Evolutionary conservation across 805 yeast genomes (phyloP).

Genomic region (Pichia nanzhaoensis): DNA sequence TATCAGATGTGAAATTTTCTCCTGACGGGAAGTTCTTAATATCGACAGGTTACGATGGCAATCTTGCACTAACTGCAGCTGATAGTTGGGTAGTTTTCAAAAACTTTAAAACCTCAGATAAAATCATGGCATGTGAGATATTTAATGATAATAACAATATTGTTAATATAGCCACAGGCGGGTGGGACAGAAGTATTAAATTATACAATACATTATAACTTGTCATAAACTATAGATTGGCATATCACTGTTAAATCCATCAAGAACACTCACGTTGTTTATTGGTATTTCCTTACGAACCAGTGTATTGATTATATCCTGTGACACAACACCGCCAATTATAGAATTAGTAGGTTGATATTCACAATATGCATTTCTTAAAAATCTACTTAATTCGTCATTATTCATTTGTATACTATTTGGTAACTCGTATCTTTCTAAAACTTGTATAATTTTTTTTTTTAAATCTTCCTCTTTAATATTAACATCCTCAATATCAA

Average conservation of each 20-base stretch:
- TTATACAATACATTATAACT: constrained; percentile 25
- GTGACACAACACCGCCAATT: constrained; percentile 84
- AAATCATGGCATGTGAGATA: constrained; percentile 65
- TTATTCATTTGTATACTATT: constrained; percentile 32
- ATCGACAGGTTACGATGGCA: constrained; percentile 67
- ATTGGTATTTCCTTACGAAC: constrained; percentile 74
- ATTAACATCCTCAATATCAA: constrained; percentile 17
- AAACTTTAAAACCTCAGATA: constrained; percentile 54
- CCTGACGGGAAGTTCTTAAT: constrained; percentile 39
- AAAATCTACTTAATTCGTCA: constrained; percentile 33
- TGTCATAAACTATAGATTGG: constrained; percentile 51
- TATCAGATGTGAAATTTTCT: constrained; percentile 58
- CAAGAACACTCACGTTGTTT: constrained; percentile 73
- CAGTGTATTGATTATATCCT: constrained; percentile 79
- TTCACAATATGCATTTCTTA: constrained; percentile 52
- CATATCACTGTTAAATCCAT: constrained; percentile 64
- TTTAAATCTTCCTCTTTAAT: constrained; percentile 28
- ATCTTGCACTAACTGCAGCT: constrained; percentile 54
- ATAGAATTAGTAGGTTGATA: constrained; percentile 81
- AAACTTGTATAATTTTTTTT: constrained; percentile 25
- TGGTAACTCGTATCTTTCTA: constrained; percentile 41
- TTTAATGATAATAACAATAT: constrained; percentile 27
- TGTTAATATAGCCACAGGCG: constrained; percentile 48
- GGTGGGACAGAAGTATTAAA: constrained; percentile 82
- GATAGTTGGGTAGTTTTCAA: constrained; percentile 62